phyloP scores from a whole-genome alignment of 2,329 filamentous ascomycete species.

The Pestalotiopsis sp. region DNA sequence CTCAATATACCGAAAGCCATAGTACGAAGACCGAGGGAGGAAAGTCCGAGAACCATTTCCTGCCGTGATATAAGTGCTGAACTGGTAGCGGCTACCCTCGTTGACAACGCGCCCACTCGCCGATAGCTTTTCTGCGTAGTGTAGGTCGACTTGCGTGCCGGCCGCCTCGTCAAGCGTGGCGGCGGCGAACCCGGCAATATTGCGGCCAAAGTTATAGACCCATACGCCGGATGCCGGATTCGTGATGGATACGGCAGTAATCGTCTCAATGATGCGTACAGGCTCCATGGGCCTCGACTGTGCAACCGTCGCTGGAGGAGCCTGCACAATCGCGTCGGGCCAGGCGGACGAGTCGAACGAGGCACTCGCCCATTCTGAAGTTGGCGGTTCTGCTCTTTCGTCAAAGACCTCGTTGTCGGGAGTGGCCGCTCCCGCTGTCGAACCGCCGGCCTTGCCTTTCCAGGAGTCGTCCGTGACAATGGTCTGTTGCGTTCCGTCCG shows the following conservation, averaged over 20 bases:
- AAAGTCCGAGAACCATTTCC: not conserved
- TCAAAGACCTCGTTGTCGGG: not conserved
- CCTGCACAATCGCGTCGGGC: not conserved
- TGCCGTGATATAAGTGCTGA: not conserved
- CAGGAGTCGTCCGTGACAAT: constrained; percentile 35
- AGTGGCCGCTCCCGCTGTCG: not conserved
- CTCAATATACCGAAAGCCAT: not conserved
- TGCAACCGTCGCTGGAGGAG: not conserved
- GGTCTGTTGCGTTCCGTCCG: constrained; percentile 19
- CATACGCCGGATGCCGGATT: not conserved
- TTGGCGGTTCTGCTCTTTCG: not conserved
- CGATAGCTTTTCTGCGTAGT: not conserved
- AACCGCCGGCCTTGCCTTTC: constrained; percentile 17
- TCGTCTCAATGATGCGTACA: not conserved
- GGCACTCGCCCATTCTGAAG: not conserved
- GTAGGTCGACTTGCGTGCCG: not conserved
- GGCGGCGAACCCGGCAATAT: not conserved
- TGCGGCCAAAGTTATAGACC: not conserved
- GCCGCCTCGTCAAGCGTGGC: not conserved
- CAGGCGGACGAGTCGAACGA: not conserved
- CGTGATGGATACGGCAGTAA: not conserved
- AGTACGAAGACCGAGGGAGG: not conserved
- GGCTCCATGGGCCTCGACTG: not conserved
- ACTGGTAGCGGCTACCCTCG: not conserved
- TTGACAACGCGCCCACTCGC: not conserved